Conservation (phyloP, 306 rosid genomes). For the Castanopsis chinensis region DNA sequence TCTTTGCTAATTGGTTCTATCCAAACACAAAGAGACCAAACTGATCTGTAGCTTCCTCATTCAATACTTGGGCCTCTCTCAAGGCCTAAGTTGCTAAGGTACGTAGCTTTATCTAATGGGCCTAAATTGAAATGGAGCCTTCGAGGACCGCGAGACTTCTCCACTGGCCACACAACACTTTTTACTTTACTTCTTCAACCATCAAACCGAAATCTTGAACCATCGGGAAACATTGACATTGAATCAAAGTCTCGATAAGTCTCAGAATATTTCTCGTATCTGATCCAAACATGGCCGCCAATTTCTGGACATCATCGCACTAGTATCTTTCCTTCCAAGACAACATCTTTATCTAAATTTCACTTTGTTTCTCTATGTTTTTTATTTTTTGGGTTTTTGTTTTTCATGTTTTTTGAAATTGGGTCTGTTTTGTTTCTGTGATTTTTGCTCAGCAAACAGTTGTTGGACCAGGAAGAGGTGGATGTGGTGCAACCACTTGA, state of each 20-base stretch:
- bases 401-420: neutral
- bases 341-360: neutral
- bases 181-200: neutral
- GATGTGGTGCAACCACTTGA: conserved; percentile 76
- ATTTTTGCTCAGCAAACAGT: conserved; percentile 62
- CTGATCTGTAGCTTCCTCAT: too few species aligned
- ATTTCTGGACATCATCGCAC: conserved; percentile 97
- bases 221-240: neutral
- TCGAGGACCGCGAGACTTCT: too few species aligned
- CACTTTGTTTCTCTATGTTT: neutral
- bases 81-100: too few species aligned
- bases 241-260: neutral
- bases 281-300: conserved; percentile 63
- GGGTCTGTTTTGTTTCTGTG: neutral
- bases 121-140: neutral
- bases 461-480: conserved; percentile 84
- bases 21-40: too few species aligned
- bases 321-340: conserved; percentile 36
- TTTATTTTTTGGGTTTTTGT: neutral
- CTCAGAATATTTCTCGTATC: conserved; percentile 8
- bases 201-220: neutral
- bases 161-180: too few species aligned
- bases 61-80: too few species aligned
- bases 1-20: too few species aligned
- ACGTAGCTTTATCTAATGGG: too few species aligned